Evolutionary conservation across 2,329 filamentous ascomycete genomes (phyloP), one percentile per base, ranked within the genome.

Genomic region (Phialophora verrucosa): DNA sequence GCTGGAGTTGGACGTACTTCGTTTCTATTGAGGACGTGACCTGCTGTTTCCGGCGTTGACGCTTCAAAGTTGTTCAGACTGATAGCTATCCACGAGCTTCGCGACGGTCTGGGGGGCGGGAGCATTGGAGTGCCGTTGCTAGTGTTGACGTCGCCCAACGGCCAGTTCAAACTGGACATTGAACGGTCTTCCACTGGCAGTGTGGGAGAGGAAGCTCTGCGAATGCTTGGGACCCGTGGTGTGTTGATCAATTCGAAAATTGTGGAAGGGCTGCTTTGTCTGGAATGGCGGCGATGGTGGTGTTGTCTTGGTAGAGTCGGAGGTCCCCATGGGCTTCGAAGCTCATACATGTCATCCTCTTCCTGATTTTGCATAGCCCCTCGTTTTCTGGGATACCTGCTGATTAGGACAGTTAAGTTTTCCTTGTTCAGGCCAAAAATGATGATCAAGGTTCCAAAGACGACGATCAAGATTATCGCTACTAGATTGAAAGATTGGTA

Each of bases 401-500:
- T 51, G 6, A 64, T 20, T 8, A 55, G 27, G 11, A n/a, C 31
- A 17, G 55, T 61, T 14, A 67, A 20, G 12, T 35, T 12, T 50
- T 69, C 61, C 17, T 65, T 53, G 54, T 25, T 62, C 10, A 65
- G 50, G 23, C 67, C 54, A 14, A 56, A 4, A 47, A 67, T 55
- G 35, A 67, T 67, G 2, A 65, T 20, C 3, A 67, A 27, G 0
- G 51, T 58, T 10, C 70, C 70, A 54, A 69, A 58, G 20, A 65
- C 23, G 47, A 71, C 12, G 14, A 71, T 61, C 11, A 72, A 17
- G 8, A 67, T 61, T 29, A 72, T 69, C 0, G 60, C 47, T n/a
- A 68, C 25, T 7, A 69, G 14, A n/a, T n/a, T 61, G 55, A 72
- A 70, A 11, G 70, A 71, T 49, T 66, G 59, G 31, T 68, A 70